Conservation (phyloP, 805 yeast species). For the Saccharomyces mikatae region DNA sequence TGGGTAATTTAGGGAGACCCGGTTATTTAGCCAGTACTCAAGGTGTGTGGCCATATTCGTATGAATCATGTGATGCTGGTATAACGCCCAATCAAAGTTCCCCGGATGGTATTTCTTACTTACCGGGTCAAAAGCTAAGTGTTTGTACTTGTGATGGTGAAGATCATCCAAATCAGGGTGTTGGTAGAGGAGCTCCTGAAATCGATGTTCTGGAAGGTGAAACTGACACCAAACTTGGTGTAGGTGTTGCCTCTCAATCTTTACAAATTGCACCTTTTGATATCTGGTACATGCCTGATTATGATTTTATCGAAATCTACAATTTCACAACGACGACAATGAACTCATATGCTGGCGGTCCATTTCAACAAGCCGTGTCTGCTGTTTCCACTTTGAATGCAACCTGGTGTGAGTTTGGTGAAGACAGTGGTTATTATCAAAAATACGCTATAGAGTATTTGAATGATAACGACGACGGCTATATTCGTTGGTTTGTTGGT, state of each 20-base stretch:
- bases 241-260: constrained; percentile 83
- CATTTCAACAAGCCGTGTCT: constrained; percentile 84
- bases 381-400: constrained; percentile 68
- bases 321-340: constrained; percentile 62
- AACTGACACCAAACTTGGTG: constrained; percentile 41
- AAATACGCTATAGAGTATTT: constrained; percentile 67
- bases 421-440: constrained; percentile 48
- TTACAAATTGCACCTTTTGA: constrained; percentile 86
- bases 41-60: constrained; percentile 89
- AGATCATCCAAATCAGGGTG: constrained; percentile 80
- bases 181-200: constrained; percentile 90
- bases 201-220: constrained; percentile 86
- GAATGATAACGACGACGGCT: constrained; percentile 61
- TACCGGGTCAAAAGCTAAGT: constrained; percentile 72
- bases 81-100: constrained; percentile 87
- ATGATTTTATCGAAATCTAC: constrained; percentile 62
- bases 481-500: constrained; percentile 80
- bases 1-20: constrained; percentile 86
- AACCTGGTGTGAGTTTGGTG: constrained; percentile 69
- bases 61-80: constrained; percentile 80
- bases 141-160: constrained; percentile 72
- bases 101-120: constrained; percentile 72
- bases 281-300: constrained; percentile 86
- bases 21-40: constrained; percentile 80
- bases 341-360: constrained; percentile 87